A percentile compares a stretch with the other conserved stretches of the same genome.
phyloP scores from a whole-genome alignment of 768 basidiomycete genomes.

The Gloeophyllum trabeum region DNA sequence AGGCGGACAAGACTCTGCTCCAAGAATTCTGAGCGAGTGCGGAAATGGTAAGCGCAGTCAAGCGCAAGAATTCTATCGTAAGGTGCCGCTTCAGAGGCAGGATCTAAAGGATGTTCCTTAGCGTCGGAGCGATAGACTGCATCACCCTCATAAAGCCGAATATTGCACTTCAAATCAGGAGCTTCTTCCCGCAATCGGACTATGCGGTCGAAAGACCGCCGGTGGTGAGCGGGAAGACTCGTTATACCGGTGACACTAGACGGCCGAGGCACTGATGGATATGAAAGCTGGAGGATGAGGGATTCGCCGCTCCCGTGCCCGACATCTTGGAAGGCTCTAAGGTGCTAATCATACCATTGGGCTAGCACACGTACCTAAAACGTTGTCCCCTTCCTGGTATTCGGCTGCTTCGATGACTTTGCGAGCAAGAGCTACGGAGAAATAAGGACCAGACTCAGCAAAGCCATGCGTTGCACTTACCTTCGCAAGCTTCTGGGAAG shows the following conservation, averaged over 20 bases:
- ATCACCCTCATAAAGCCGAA: slow-evolving; percentile 35
- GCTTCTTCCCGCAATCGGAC: slow-evolving; percentile 3
- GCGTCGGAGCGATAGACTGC: slow-evolving; percentile 29
- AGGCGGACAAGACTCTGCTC: slow-evolving; percentile 36
- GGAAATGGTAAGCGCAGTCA: slow-evolving; percentile 64
- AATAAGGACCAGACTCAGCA: not conserved
- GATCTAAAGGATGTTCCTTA: slow-evolving; percentile 32
- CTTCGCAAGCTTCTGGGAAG: slow-evolving; percentile 54
- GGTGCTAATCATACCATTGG: slow-evolving; percentile 2
- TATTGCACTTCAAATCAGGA: slow-evolving; percentile 12
- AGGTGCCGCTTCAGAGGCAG: slow-evolving; percentile 11
- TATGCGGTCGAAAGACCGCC: slow-evolving; percentile 32
- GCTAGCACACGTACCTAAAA: slow-evolving; percentile 36
- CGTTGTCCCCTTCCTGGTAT: slow-evolving; percentile 27
- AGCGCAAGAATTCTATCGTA: slow-evolving; percentile 48
- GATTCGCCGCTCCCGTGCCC: slow-evolving; percentile 65
- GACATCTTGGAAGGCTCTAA: slow-evolving; percentile 31
- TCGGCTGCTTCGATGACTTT: slow-evolving; percentile 33
- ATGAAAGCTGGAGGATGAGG: slow-evolving; percentile 38
- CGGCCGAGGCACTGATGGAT: slow-evolving; percentile 33
- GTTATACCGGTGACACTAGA: slow-evolving; percentile 46
- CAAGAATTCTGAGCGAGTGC: slow-evolving; percentile 39
- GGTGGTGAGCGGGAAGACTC: slow-evolving; percentile 34
- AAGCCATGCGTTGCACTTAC: slow-evolving; percentile 26
- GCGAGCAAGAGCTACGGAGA: slow-evolving; percentile 33